Evolutionary conservation across 1,284 basidiomycete species (phyloP), one percentile per base, ranked within the genome.

Genomic region (Flammula alnicola): DNA sequence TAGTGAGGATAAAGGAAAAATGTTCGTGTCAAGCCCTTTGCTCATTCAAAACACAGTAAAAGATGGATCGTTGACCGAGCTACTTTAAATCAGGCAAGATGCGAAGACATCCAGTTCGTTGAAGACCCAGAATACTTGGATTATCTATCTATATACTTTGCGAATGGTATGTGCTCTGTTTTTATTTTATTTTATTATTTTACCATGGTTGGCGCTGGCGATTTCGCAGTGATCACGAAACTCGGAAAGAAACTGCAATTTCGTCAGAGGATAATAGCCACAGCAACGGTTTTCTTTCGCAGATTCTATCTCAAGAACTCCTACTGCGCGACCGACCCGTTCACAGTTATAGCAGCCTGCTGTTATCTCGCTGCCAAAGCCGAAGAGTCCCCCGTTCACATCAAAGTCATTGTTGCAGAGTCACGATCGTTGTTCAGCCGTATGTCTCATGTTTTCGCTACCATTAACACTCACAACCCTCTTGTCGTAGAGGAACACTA

Each of bases 281-380:
- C 95, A 0, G 93, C 96, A 1, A 92, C 86, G 32, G 84, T 98
- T 30, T 98, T 95, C 72, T 96, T 98, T 68, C 84, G 90, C 27
- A 79, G 96, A 17, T 99, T 98, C 72, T 99, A 98, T 68, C 74
- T 95, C 58, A 94, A 95, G 75, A 97, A 95, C 66, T 80, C 84
- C 2, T 96, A 94, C 64, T 93, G 89, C 70, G 93, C 97, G 63
- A 95, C 95, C 0, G 95, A 98, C 59, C 93, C 93, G 0, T 95
- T 93, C 63, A 77, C 96, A 42, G 94, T 98, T 32, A 85, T 94
- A 27, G 87, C 94, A 0, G 93, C 95, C 0, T 98, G 95, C 70
- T 88, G 91, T 55, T 98, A 98, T 68, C 88, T 98, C 19, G 95
- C 96, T 2, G 92, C 95, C 3, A 99, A 99, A 68, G 93, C 95